A percentile compares a stretch with the other conserved stretches of the same genome.
These are phyloP conservation scores for Coemansia sp. DNA, from an alignment of 192 early-diverging fungal species.

Conservation along the genomic window DNA sequence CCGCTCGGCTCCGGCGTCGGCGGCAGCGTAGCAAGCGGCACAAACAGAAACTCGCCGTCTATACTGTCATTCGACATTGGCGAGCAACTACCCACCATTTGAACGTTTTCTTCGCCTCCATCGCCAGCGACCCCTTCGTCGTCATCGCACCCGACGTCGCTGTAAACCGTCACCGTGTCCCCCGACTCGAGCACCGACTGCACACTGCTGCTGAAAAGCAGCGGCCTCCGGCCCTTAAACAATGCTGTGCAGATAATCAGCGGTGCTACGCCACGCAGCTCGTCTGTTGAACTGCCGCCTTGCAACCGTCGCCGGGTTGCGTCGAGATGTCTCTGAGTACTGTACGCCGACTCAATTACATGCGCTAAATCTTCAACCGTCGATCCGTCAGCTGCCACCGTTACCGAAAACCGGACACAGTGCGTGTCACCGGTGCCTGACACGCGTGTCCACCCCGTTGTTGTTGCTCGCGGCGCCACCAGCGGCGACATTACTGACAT, in stretches of 20 bases:
- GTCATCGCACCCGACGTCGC: constrained; percentile 20
- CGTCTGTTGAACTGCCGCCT: background rate
- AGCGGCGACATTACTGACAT: constrained; percentile 22
- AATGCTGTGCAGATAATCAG: constrained; percentile 48
- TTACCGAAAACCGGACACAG: constrained; percentile 6
- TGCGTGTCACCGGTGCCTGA: background rate
- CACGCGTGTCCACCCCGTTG: background rate
- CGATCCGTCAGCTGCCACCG: constrained; percentile 2
- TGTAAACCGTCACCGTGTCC: constrained; percentile 56
- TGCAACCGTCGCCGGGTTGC: background rate
- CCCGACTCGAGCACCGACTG: constrained; percentile 54
- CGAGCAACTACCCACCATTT: background rate
- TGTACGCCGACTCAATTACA: constrained; percentile 20
- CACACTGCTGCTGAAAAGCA: constrained; percentile 55
- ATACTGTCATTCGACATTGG: background rate
- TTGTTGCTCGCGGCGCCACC: constrained; percentile 9
- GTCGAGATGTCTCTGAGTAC: background rate
- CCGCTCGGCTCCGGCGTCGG: background rate
- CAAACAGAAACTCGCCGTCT: constrained; percentile 10
- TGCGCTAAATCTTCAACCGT: constrained; percentile 34
- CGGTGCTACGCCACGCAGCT: background rate
- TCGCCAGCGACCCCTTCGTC: constrained; percentile 9
- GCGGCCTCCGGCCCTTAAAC: constrained; percentile 35
- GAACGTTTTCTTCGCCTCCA: constrained; percentile 31
- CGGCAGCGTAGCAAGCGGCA: constrained; percentile 7